phyloP scores from a whole-genome alignment of 305 asterid genomes.

The Fraxinus sp. region DNA sequence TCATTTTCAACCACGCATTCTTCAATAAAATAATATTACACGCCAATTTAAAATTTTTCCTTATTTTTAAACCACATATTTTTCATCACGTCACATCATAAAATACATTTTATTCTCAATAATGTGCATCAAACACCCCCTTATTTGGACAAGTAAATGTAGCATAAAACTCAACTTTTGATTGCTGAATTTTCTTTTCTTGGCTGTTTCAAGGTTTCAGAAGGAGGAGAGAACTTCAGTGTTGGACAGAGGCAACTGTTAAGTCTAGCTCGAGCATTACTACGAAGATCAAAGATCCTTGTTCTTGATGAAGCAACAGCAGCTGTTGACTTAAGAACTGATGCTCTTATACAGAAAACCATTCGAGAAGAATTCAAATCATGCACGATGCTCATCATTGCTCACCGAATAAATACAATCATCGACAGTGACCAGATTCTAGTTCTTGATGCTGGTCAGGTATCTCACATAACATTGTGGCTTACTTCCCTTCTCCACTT shows the following conservation, averaged over 20 bases:
- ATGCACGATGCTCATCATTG: conserved; percentile 93
- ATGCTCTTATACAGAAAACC: conserved; percentile 89
- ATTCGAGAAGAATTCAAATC: conserved; percentile 80
- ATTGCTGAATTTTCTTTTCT: background rate
- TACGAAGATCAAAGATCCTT: conserved; percentile 86
- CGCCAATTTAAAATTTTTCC: too few species aligned
- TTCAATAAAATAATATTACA: too few species aligned
- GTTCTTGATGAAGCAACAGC: conserved; percentile 99
- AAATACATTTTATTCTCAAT: too few species aligned
- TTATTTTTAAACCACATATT: too few species aligned
- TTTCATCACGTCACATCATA: too few species aligned
- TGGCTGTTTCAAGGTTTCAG: conserved; percentile 58
- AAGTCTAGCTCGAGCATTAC: conserved; percentile 93
- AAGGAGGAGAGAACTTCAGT: conserved; percentile 93
- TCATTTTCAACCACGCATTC: too few species aligned
- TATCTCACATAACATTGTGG: conserved; percentile 21
- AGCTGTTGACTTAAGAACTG: conserved; percentile 92
- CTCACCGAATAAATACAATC: conserved; percentile 90
- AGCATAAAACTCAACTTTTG: background rate
- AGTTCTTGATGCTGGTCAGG: conserved; percentile 83
- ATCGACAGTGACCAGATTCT: conserved; percentile 81
- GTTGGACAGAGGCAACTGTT: conserved; percentile 93
- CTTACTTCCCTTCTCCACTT: background rate
- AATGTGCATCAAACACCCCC: too few species aligned
- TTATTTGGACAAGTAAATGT: background rate